Evolutionary conservation across 345 rosid species (phyloP).

Genomic region (Iberis pinnata): DNA sequence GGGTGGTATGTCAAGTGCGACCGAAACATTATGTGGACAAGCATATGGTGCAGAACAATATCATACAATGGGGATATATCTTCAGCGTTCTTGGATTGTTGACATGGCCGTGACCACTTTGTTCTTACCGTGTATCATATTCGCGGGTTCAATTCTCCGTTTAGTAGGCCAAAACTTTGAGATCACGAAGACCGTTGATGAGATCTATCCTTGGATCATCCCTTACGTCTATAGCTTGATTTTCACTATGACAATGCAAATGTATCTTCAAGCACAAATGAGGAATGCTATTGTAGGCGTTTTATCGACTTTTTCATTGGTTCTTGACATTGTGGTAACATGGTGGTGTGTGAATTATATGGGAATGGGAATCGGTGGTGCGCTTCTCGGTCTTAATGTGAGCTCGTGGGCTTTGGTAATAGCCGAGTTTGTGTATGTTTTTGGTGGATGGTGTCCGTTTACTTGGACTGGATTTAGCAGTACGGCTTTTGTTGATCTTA

Average conservation of each 20-base stretch:
- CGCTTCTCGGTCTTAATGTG: slow-evolving; percentile 40
- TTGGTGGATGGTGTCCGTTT: slow-evolving; percentile 62
- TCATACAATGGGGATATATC: slow-evolving; percentile 42
- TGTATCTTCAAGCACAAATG: slow-evolving; percentile 43
- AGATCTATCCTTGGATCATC: slow-evolving; percentile 39
- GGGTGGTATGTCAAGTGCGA: slow-evolving; percentile 55
- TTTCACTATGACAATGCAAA: slow-evolving; percentile 31
- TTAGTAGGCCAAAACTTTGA: slow-evolving; percentile 36
- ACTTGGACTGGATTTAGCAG: slow-evolving; percentile 61
- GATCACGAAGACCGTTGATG: slow-evolving; percentile 32
- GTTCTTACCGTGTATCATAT: slow-evolving; percentile 29
- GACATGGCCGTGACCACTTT: slow-evolving; percentile 31
- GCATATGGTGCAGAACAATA: slow-evolving; percentile 50
- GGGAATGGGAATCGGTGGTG: slow-evolving; percentile 45
- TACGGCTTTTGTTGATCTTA: slow-evolving; percentile 40
- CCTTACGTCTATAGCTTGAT: slow-evolving; percentile 29
- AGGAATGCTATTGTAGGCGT: slow-evolving; percentile 37
- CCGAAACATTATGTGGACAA: slow-evolving; percentile 53
- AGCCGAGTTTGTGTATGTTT: slow-evolving; percentile 43
- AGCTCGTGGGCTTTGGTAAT: slow-evolving; percentile 35
- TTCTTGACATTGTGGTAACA: slow-evolving; percentile 37
- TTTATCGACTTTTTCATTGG: slow-evolving; percentile 29
- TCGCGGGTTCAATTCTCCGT: slow-evolving; percentile 31
- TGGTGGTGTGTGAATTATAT: slow-evolving; percentile 39
- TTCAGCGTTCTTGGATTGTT: slow-evolving; percentile 51